These are phyloP conservation scores for Boeremia lycopersici DNA, from an alignment of 2,329 filamentous ascomycete species.

Conservation along the genomic window DNA sequence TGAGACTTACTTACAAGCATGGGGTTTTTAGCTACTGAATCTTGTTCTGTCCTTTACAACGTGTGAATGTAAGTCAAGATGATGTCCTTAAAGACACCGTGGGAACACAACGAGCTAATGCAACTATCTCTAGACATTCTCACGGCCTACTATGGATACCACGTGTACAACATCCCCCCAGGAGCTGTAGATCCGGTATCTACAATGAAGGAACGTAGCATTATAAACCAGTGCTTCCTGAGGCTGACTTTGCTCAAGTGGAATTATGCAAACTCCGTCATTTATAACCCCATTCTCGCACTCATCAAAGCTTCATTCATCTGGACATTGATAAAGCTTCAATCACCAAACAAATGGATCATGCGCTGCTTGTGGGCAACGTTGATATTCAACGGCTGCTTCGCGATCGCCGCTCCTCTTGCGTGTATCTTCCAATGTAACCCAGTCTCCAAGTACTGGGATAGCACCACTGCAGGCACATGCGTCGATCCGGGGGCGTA, in stretches of 20 bases:
- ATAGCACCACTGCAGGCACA: conserved; percentile 23
- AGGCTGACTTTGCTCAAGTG: conserved; percentile 12
- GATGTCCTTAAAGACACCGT: neutral
- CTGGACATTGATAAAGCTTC: conserved; percentile 26
- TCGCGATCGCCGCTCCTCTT: conserved; percentile 22
- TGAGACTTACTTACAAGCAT: neutral
- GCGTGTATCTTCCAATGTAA: conserved; percentile 35
- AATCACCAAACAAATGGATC: conserved; percentile 23
- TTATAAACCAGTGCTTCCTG: neutral
- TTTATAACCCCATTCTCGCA: conserved; percentile 29
- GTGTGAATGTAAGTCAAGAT: conserved; percentile 9
- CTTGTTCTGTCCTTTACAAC: conserved; percentile 16
- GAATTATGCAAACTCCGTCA: conserved; percentile 22
- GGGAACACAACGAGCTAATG: neutral
- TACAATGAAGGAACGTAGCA: conserved; percentile 15
- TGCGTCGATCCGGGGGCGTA: conserved; percentile 20
- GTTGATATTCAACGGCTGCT: conserved; percentile 20
- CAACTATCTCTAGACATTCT: conserved; percentile 2
- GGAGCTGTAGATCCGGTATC: conserved; percentile 14
- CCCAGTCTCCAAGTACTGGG: conserved; percentile 37
- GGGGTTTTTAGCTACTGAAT: conserved; percentile 15
- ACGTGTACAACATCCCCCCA: conserved; percentile 18
- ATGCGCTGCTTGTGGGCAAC: conserved; percentile 22
- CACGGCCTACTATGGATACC: conserved; percentile 22
- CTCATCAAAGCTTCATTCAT: conserved; percentile 28